Evolutionary conservation across 2,329 filamentous ascomycete species (phyloP), one percentile per base, ranked within the genome.

Genomic region (Aspergillus ibericus): DNA sequence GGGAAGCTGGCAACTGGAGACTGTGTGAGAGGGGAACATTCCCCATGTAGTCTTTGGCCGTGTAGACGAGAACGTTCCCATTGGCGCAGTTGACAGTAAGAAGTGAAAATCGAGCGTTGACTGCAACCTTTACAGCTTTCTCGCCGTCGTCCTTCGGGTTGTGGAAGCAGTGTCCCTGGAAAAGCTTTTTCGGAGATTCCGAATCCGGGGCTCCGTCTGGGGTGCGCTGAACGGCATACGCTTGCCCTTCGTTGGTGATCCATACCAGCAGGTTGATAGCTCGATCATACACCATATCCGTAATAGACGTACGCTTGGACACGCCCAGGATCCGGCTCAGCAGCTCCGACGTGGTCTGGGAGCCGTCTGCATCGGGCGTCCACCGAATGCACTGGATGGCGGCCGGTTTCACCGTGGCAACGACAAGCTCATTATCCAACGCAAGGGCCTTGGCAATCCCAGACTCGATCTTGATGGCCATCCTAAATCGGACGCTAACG

Each of bases 381-480:
- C 95, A 99, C 59, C 90, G 87, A 66, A 99, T 98, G 76, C 93
- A 97, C 75, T 99, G 95, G 15, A 98, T 87, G n/a, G 95, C 93
- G 0, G 93, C 88, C 3, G 95, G 95, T 70, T 95, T 96, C 58
- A 86, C 83, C 0, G 95, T 99, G 4, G 95, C 91, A 53, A 99
- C 93, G 20, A 98, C 83, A 40, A 99, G 81, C 74, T 98, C 95
- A 56, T 96, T 91, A 65, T 98, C 95, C 20, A 98, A 82, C 2
- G 95, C 93, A 55, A 98, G 79, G 10, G 91, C 92, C 68, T 88
- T 91, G 66, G 88, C 88, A 67, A 99, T 97, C 2, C 95, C 95
- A 2, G 95, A 95, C 75, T 99, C 95, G 16, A 99, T 92, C 72
- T 96, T 96, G 70, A 99, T 98, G 13, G 96, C 93, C 90, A 97